Conservation (phyloP, 768 basidiomycete species). For the Trametes sanguinea region DNA sequence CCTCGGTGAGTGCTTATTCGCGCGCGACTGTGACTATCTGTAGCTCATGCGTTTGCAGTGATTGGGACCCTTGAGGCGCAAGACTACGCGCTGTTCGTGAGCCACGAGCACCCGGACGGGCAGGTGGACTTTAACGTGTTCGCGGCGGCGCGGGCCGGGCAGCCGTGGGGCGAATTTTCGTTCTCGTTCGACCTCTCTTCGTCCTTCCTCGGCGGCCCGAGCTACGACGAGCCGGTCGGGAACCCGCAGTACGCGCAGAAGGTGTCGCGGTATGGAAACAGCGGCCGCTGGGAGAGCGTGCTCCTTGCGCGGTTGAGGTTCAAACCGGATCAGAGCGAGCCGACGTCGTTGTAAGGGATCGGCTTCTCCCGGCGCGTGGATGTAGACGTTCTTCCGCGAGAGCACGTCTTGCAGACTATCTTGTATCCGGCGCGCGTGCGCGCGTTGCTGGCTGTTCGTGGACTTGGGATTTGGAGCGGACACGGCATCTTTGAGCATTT, state of each 20-base stretch:
- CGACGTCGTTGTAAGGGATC: slow-evolving; percentile 37
- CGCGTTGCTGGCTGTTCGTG: too few relatives aligned
- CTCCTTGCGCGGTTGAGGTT: too few relatives aligned
- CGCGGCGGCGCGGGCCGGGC: slow-evolving; percentile 46
- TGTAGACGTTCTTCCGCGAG: background rate
- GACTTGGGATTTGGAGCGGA: too few relatives aligned
- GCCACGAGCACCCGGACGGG: slow-evolving; percentile 65
- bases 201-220: slow-evolving; percentile 47
- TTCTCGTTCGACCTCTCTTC: slow-evolving; percentile 47
- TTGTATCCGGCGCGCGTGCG: too few relatives aligned
- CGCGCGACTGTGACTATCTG: background rate
- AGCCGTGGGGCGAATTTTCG: slow-evolving; percentile 76
- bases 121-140: slow-evolving; percentile 74
- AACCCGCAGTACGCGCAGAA: slow-evolving; percentile 16
- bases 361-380: slow-evolving; percentile 57
- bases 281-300: background rate
- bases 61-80: slow-evolving; percentile 71
- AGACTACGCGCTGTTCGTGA: slow-evolving; percentile 76
- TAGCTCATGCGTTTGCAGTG: slow-evolving; percentile 36
- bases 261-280: slow-evolving; percentile 15
- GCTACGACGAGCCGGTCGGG: slow-evolving; percentile 41
- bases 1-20: slow-evolving; percentile 31
- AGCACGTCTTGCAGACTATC: too few relatives aligned
- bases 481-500: too few relatives aligned
- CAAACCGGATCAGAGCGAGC: too few relatives aligned